Conservation (phyloP, 768 basidiomycete genomes). For the Neoboletus magnificus region DNA sequence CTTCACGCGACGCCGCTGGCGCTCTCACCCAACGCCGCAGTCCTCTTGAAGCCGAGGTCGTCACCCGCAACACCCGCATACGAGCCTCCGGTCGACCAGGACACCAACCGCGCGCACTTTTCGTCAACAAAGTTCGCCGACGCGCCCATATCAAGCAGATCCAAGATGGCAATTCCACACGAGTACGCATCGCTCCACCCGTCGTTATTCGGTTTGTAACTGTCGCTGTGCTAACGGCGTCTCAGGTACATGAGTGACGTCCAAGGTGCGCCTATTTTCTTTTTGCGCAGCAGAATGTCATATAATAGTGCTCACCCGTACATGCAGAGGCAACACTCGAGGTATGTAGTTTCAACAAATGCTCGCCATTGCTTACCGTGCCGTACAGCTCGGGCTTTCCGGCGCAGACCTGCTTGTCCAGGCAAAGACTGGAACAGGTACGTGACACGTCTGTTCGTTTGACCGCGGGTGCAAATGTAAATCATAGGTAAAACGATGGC, state of each 20-base stretch:
- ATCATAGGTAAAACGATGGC: slow-evolving; percentile 62
- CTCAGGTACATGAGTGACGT: slow-evolving; percentile 46
- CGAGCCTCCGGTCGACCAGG: slow-evolving; percentile 13
- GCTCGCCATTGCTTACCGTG: slow-evolving; percentile 1
- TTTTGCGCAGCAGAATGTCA: background rate
- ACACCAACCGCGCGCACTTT: slow-evolving; percentile 27
- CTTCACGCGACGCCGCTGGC: slow-evolving; percentile 12
- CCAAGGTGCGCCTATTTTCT: slow-evolving; percentile 34
- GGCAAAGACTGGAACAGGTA: slow-evolving; percentile 61
- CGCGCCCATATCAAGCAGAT: slow-evolving; percentile 36
- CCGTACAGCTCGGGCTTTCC: slow-evolving; percentile 35
- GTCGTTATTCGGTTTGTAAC: background rate
- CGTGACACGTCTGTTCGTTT: slow-evolving; percentile 10
- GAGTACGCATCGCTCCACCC: slow-evolving; percentile 32
- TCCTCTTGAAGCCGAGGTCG: slow-evolving; percentile 9
- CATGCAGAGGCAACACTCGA: slow-evolving; percentile 40
- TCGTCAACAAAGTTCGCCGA: slow-evolving; percentile 27
- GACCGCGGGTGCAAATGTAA: background rate
- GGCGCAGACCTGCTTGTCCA: slow-evolving; percentile 49
- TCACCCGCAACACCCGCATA: background rate
- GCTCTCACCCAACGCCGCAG: slow-evolving; percentile 6
- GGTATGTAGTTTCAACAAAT: slow-evolving; percentile 15
- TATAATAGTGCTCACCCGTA: background rate
- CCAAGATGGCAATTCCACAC: slow-evolving; percentile 42
- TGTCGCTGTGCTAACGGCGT: slow-evolving; percentile 20